phyloP scores from a whole-genome alignment of 345 rosid species.

The Eucalyptus brandiana region DNA sequence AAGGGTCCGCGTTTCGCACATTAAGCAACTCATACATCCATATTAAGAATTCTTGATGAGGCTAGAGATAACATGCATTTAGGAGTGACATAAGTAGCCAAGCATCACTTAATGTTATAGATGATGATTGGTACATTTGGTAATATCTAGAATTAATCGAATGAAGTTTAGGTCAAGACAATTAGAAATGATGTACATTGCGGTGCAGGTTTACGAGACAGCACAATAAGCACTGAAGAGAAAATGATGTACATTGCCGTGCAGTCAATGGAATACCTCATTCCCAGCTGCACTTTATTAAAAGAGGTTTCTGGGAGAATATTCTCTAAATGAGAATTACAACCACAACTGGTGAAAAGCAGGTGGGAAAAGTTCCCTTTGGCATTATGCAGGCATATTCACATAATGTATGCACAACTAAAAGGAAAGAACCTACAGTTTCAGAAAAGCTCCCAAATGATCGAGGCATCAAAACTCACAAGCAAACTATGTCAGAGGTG shows the following conservation, averaged over 20 bases:
- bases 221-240: too few species aligned
- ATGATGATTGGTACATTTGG: background rate
- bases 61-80: too few species aligned
- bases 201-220: too few species aligned
- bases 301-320: background rate
- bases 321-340: background rate
- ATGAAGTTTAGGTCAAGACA: too few species aligned
- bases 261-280: background rate
- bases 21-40: too few species aligned
- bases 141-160: too few species aligned
- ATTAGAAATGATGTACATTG: too few species aligned
- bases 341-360: background rate
- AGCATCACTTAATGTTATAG: background rate
- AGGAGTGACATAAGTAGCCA: background rate
- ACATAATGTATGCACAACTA: background rate
- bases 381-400: background rate
- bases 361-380: background rate
- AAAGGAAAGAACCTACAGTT: background rate
- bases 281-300: background rate
- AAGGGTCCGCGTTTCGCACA: too few species aligned
- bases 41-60: too few species aligned
- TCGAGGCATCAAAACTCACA: background rate
- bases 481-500: background rate
- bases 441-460: background rate
- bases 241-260: background rate